Evolutionary conservation across 225 moss, liverwort and hornwort species (phyloP).

Genomic region (Marchantia paleacea): DNA sequence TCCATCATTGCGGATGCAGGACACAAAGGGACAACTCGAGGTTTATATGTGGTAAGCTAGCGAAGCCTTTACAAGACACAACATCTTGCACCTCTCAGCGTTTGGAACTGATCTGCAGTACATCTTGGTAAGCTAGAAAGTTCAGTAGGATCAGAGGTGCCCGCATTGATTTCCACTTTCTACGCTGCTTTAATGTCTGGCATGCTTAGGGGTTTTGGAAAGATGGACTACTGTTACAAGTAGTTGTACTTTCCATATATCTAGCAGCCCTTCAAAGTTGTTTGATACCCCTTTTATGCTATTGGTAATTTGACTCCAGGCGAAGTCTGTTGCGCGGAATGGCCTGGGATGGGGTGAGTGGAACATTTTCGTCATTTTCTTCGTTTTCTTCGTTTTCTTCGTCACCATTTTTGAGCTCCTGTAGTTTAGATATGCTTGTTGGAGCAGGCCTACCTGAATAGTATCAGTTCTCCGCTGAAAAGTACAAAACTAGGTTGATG

Average conservation of each 20-base stretch:
- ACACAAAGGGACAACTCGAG: slow-evolving; percentile 76
- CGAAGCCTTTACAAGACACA: slow-evolving; percentile 27
- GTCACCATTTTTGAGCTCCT: background rate
- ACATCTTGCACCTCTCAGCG: slow-evolving; percentile 24
- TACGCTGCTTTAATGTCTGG: background rate
- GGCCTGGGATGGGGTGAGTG: slow-evolving; percentile 97
- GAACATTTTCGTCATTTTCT: background rate
- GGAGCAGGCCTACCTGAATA: no score
- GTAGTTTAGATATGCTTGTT: background rate
- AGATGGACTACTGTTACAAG: background rate
- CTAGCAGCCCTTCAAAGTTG: background rate
- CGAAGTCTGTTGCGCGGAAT: slow-evolving; percentile 94
- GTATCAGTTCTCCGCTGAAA: background rate
- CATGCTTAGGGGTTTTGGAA: background rate
- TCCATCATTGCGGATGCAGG: slow-evolving; percentile 51
- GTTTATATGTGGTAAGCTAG: slow-evolving; percentile 87
- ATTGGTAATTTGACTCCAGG: slow-evolving; percentile 70
- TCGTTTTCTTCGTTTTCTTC: background rate
- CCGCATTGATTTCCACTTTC: background rate
- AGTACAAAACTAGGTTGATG: background rate
- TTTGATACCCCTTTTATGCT: background rate
- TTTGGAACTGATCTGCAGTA: slow-evolving; percentile 65
- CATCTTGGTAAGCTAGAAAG: slow-evolving; percentile 51
- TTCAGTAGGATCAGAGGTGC: background rate
- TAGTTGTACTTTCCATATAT: background rate